A percentile compares a stretch with the other conserved stretches of the same genome.
phyloP scores from a whole-genome alignment of 441 rosid species.

The Jatropha podagrica region DNA sequence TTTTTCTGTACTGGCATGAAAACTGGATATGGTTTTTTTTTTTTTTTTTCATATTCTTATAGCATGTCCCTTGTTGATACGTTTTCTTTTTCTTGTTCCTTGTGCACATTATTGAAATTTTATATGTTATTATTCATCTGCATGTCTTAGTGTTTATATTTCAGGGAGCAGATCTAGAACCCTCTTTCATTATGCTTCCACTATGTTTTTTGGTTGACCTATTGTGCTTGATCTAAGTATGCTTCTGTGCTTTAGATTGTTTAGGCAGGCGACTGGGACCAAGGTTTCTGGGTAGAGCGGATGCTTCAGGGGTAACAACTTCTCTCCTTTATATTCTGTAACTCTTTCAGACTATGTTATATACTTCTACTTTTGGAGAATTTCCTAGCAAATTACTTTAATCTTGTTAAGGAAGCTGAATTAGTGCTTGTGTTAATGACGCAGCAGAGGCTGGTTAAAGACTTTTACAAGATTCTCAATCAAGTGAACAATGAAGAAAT shows the following conservation, averaged over 20 bases:
- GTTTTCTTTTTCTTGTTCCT: not conserved
- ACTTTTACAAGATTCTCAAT: conserved; percentile 74
- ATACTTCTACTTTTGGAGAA: not conserved
- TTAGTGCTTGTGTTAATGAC: conserved; percentile 30
- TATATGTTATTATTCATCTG: not conserved
- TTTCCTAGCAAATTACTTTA: conserved; percentile 15
- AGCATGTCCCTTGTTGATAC: not conserved
- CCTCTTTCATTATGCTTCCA: conserved; percentile 4
- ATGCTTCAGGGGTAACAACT: conserved; percentile 87
- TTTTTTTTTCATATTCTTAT: not conserved
- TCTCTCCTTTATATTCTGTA: conserved; percentile 12
- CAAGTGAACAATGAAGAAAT: conserved; percentile 79
- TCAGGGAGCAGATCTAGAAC: not conserved
- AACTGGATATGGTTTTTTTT: not conserved
- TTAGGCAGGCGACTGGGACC: conserved; percentile 99
- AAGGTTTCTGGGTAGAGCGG: conserved; percentile 80
- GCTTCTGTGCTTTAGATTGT: conserved; percentile 65
- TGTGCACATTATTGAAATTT: not conserved
- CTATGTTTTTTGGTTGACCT: conserved; percentile 21
- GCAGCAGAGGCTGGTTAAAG: conserved; percentile 82
- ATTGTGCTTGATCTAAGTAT: conserved; percentile 22
- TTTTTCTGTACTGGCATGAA: not conserved
- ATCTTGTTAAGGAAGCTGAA: conserved; percentile 25
- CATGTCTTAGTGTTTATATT: not conserved
- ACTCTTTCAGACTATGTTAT: not conserved